Evolutionary conservation across 2,329 filamentous ascomycete species (phyloP).

Genomic region (Phialemoniopsis sp.): DNA sequence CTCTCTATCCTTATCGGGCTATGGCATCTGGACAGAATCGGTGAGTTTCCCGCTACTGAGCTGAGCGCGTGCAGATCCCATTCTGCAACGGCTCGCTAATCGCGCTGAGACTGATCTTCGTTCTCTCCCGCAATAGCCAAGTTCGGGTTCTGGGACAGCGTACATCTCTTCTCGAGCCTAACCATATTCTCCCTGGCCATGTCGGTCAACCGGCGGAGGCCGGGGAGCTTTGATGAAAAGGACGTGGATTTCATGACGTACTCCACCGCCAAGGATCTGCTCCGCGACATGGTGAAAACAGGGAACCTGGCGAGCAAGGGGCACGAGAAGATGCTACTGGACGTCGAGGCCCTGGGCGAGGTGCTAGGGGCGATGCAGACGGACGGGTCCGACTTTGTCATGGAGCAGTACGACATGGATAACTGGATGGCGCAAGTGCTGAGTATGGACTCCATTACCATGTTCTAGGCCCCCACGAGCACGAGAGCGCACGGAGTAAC

Average conservation of each 20-base stretch:
- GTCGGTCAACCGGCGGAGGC: neutral
- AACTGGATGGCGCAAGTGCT: conserved; percentile 3
- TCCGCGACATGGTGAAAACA: conserved; percentile 1
- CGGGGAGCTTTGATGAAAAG: neutral
- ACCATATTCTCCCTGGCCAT: conserved; percentile 2
- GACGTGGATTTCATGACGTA: neutral
- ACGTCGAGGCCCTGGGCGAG: conserved; percentile 1
- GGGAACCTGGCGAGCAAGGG: conserved; percentile 2
- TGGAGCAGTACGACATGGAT: conserved; percentile 1
- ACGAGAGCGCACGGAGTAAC: too few relatives aligned
- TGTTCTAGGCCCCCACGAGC: too few relatives aligned
- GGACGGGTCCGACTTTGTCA: neutral
- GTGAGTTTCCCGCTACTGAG: too few relatives aligned
- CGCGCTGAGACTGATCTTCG: neutral
- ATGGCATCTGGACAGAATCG: too few relatives aligned
- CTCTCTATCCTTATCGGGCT: too few relatives aligned
- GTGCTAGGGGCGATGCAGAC: neutral
- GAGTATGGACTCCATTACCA: too few relatives aligned
- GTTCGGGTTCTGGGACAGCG: conserved; percentile 6
- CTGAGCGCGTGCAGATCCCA: too few relatives aligned
- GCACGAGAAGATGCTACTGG: conserved; percentile 1
- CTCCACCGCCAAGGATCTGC: conserved; percentile 1
- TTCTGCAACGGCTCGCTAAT: too few relatives aligned
- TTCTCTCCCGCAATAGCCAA: neutral
- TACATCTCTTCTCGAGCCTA: conserved; percentile 6